Conservation (phyloP, 441 rosid species). For the Euphorbia neoarborescens region DNA sequence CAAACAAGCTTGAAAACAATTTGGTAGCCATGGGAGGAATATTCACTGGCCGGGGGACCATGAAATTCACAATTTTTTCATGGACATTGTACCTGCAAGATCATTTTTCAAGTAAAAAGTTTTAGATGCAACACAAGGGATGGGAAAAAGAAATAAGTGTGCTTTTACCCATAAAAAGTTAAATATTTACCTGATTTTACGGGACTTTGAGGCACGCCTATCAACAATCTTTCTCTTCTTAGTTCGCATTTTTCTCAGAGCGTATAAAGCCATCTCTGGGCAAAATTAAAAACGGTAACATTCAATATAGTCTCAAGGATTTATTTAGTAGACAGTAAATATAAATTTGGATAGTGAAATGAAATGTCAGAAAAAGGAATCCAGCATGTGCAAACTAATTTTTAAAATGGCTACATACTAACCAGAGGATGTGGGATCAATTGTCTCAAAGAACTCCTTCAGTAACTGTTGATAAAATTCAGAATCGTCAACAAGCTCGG, state of each 20-base stretch:
- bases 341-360: not conserved
- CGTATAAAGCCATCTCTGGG: constrained; percentile 66
- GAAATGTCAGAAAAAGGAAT: not conserved
- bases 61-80: constrained; percentile 79
- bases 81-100: constrained; percentile 61
- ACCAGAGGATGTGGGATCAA: constrained; percentile 72
- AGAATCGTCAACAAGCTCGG: constrained; percentile 76
- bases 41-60: constrained; percentile 62
- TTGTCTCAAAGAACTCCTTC: constrained; percentile 73
- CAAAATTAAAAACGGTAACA: constrained; percentile 17
- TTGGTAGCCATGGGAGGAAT: constrained; percentile 68
- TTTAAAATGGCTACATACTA: constrained; percentile 5
- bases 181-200: constrained; percentile 61
- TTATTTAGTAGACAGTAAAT: not conserved
- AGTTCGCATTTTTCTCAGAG: constrained; percentile 55
- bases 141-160: too few relatives aligned
- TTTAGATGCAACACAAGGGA: too few relatives aligned
- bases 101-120: constrained; percentile 18
- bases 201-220: constrained; percentile 79
- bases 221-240: constrained; percentile 91
- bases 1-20: constrained; percentile 69
- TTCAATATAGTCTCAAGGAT: not conserved
- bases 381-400: not conserved
- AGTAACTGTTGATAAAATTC: constrained; percentile 79
- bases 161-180: too few relatives aligned